Evolutionary conservation across 2,329 filamentous ascomycete species (phyloP), one percentile per base, ranked within the genome.

Genomic region (Colletotrichum cereale): DNA sequence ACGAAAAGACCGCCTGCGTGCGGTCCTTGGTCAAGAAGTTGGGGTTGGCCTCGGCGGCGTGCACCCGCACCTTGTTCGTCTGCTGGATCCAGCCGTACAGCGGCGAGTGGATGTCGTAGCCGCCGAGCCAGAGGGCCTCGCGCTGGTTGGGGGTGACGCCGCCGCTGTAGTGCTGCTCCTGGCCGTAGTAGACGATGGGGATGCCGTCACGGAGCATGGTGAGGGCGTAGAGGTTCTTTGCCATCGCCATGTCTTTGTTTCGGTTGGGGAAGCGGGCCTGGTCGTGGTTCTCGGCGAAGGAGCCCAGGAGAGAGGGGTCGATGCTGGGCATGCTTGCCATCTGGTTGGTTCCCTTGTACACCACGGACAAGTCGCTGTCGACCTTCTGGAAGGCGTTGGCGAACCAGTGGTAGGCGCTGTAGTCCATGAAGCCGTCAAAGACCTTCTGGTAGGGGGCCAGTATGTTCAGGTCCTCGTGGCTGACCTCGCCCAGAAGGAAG

Each of bases 171-270:
- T 87, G 87, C 75, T 92, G 90, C 79, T 92, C 90, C 74, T 90
- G 88, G 48, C 90, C 90, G 74, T 91, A 86, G 79, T 92, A 92
- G 42, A 92, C 83, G 66, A 91, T 88, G 0, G 90, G 89, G 52
- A 92, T 88, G 26, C 90, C 90, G 70, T 90, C 84, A 0, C 82
- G 82, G 26, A 92, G 84, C 50, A 92, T 85, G 34, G 86, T 87
- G 75, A 88, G 91, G 0, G 88, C 84, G 60, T 92, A 82, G 8
- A 87, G 84, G 75, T 92, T 92, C 78, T 89, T 88, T 57, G 89
- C 86, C 2, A 90, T 83, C 1, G 87, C 80, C 11, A 85, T 78
- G 76, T 92, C 89, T 72, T 80, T 85, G 31, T 86, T 78, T 76
- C 87, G 88, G 34, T 79, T 81, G 42, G 79, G 76, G 73, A 83